Evolutionary conservation across 2,329 filamentous ascomycete genomes (phyloP), one percentile per base, ranked within the genome.

Genomic region (Sarocladium kiliense): DNA sequence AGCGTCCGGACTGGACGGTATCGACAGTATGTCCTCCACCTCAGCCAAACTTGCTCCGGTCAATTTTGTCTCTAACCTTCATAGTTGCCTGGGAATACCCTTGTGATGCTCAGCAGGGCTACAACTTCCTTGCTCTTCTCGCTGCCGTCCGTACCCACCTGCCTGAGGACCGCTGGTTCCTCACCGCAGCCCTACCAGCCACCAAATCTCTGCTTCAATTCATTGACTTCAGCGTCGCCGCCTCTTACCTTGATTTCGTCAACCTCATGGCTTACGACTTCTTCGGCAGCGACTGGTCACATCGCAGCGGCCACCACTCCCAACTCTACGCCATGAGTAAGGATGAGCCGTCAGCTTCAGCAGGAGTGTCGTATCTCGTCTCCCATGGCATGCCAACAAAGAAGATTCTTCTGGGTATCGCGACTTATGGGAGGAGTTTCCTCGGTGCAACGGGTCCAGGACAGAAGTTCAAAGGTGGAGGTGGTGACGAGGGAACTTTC

Each of bases 251-350:
- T 34, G 88, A 93, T 68, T 79, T 86, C 59, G 73, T 94, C 67
- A 93, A 93, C 67, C 73, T 94, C 34, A 90, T 88, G 81, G 82
- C 88, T 1, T 94, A 91, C 69, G 89, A 94, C 68, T 89, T 92
- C 64, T 84, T 81, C 25, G 88, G 89, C 1, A 51, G 47, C 30
- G 76, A 82, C 3, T 92, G 88, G 88, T 81, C 80, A 1, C 66
- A 74, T 27, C 79, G 79, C 56, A 82, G 82, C 45, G 89, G 88
- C 6, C 87, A 93, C 66, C 89, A 93, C 55, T 82, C 88, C 3
- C 88, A 91, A 65, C 80, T 94, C 1, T 89, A 85, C 64, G 74
- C 83, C 1, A 78, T 83, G 56, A 74, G 69, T 54, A 78, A 81
- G 59, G 81, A 79, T 59, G 79, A 86, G 59, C 75, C 81, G 1